phyloP scores from a whole-genome alignment of 2,329 filamentous ascomycete genomes.

The Calonectria leucothoes region DNA sequence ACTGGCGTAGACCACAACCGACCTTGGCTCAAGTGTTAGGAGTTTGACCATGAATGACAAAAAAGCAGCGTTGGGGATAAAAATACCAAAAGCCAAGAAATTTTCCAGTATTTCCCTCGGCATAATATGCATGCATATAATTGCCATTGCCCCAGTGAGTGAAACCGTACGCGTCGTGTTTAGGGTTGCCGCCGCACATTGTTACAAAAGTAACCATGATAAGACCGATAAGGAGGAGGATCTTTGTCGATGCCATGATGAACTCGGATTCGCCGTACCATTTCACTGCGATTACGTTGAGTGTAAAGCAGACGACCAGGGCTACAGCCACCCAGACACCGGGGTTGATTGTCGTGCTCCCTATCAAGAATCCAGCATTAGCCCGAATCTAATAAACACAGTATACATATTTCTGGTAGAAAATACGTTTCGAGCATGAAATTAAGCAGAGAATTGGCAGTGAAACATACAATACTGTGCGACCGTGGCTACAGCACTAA shows the following conservation, averaged over 20 bases:
- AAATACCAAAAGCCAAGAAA: slow-evolving; percentile 65
- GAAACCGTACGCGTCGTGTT: slow-evolving; percentile 69
- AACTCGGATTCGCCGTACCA: slow-evolving; percentile 54
- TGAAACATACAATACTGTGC: slow-evolving; percentile 52
- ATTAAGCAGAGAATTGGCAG: background rate
- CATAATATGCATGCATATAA: slow-evolving; percentile 45
- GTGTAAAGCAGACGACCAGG: slow-evolving; percentile 53
- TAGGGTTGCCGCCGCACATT: slow-evolving; percentile 75
- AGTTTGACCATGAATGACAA: background rate
- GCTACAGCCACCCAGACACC: slow-evolving; percentile 60
- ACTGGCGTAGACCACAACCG: slow-evolving; percentile 69
- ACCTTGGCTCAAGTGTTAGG: background rate
- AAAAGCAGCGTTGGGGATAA: too few relatives aligned
- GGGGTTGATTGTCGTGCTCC: slow-evolving; percentile 45
- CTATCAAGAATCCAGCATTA: background rate
- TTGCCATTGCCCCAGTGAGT: slow-evolving; percentile 57
- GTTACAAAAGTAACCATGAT: slow-evolving; percentile 72
- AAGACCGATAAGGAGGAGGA: slow-evolving; percentile 59
- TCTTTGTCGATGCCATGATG: slow-evolving; percentile 66
- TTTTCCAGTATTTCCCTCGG: slow-evolving; percentile 62
- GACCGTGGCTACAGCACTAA: slow-evolving; percentile 53
- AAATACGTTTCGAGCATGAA: too few relatives aligned
- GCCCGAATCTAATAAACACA: background rate
- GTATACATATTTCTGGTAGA: background rate
- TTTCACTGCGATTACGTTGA: slow-evolving; percentile 57